phyloP scores from a whole-genome alignment of 495 filamentous ascomycete species.

The Aspergillus campestris region DNA sequence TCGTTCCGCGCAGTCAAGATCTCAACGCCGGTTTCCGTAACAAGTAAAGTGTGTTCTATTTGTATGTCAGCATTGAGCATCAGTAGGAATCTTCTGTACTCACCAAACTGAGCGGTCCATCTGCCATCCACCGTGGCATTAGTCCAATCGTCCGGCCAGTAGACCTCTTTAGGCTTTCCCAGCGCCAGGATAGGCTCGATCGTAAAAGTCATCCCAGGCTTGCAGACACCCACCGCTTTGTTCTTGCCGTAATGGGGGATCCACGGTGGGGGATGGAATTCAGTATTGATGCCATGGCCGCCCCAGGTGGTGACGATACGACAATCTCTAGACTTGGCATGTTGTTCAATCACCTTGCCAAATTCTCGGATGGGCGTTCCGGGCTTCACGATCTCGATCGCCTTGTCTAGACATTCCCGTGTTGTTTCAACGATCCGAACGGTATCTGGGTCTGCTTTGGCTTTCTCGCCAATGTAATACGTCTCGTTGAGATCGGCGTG shows the following conservation, averaged over 20 bases:
- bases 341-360: conserved; percentile 60
- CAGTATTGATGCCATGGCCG: conserved; percentile 61
- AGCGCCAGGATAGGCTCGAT: conserved; percentile 67
- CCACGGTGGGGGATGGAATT: conserved; percentile 63
- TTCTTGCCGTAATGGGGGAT: conserved; percentile 67
- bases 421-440: conserved; percentile 60
- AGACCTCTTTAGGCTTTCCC: conserved; percentile 54
- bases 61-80: conserved; percentile 2
- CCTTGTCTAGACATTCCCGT: conserved; percentile 55
- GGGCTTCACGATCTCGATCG: conserved; percentile 60
- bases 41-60: conserved; percentile 73
- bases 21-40: conserved; percentile 83
- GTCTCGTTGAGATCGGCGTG: conserved; percentile 69
- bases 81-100: conserved; percentile 3
- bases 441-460: conserved; percentile 55
- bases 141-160: conserved; percentile 71
- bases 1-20: conserved; percentile 67
- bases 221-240: conserved; percentile 61
- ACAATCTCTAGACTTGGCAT: conserved; percentile 53
- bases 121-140: conserved; percentile 61
- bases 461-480: conserved; percentile 62
- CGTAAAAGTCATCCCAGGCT: conserved; percentile 66
- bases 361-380: conserved; percentile 61
- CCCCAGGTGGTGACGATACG: conserved; percentile 60
- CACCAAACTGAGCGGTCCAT: conserved; percentile 58